phyloP scores from a whole-genome alignment of 805 yeast genomes.

The Wickerhamiella occidentalis region DNA sequence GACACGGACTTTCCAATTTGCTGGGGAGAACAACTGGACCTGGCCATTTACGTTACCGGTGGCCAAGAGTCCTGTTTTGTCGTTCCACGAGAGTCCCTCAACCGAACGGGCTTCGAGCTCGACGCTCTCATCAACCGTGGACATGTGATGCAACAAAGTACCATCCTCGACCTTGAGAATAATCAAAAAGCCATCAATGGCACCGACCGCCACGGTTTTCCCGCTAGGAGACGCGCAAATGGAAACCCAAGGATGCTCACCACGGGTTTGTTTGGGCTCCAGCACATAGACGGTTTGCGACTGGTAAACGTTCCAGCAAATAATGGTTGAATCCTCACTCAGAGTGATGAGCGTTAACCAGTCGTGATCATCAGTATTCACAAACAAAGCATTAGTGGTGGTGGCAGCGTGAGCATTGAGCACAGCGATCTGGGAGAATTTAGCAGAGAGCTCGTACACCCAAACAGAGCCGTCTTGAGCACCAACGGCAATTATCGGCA shows the following conservation, averaged over 20 bases:
- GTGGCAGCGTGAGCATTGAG: constrained; percentile 57
- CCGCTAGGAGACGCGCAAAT: constrained; percentile 40
- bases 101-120: constrained; percentile 48
- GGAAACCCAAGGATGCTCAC: constrained; percentile 85
- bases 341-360: constrained; percentile 56
- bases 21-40: constrained; percentile 67
- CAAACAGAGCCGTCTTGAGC: constrained; percentile 88
- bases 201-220: constrained; percentile 60
- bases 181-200: constrained; percentile 75
- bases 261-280: constrained; percentile 45
- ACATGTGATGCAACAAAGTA: constrained; percentile 49
- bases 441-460: constrained; percentile 65
- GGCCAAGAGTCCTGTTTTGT: constrained; percentile 53
- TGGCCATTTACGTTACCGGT: constrained; percentile 85
- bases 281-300: constrained; percentile 46
- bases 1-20: constrained; percentile 76
- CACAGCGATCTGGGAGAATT: constrained; percentile 24
- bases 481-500: constrained; percentile 76
- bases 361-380: constrained; percentile 46
- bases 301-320: constrained; percentile 83
- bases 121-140: constrained; percentile 38
- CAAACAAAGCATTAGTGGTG: constrained; percentile 68
- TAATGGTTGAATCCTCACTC: constrained; percentile 75
- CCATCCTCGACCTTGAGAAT: constrained; percentile 72
- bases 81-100: constrained; percentile 77